These are phyloP conservation scores for Nitzschia inconspicua DNA, from an alignment of 108 stramenopile genomes.

Conservation along the genomic window DNA sequence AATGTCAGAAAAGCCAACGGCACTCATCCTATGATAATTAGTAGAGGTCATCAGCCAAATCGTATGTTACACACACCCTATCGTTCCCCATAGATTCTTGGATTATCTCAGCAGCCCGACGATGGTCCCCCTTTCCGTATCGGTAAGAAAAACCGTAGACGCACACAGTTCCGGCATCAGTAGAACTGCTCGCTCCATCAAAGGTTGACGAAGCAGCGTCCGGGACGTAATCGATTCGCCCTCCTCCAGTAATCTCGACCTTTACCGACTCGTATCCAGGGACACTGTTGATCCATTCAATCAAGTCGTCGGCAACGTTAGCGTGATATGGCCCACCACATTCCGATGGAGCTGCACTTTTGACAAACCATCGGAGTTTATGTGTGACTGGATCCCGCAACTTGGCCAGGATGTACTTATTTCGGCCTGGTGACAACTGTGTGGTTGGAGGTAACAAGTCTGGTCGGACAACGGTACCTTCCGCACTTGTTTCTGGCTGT, in stretches of 20 bases:
- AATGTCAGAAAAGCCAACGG: no score
- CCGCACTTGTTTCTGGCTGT: background rate
- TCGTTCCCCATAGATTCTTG: background rate
- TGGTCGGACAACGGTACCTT: background rate
- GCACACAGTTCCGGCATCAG: slow-evolving; percentile 22
- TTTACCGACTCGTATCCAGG: slow-evolving; percentile 30
- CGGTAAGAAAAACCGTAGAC: slow-evolving; percentile 75
- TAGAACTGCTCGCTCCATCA: background rate
- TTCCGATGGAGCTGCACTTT: slow-evolving; percentile 60
- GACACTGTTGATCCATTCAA: slow-evolving; percentile 34
- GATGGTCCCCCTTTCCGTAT: slow-evolving; percentile 56
- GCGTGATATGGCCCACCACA: slow-evolving; percentile 76
- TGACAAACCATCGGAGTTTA: slow-evolving; percentile 49
- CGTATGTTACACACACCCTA: background rate
- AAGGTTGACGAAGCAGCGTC: background rate
- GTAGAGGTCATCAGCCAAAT: slow-evolving; percentile 4
- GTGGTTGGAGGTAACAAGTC: slow-evolving; percentile 47
- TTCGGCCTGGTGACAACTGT: slow-evolving; percentile 48
- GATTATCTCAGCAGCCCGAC: slow-evolving; percentile 25
- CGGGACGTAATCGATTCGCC: slow-evolving; percentile 54
- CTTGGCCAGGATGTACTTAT: slow-evolving; percentile 68
- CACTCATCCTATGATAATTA: no score
- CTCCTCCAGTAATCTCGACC: slow-evolving; percentile 59
- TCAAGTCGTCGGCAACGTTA: slow-evolving; percentile 58
- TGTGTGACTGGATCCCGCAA: slow-evolving; percentile 9